phyloP scores from a whole-genome alignment of 1,284 basidiomycete genomes.

The Veloboletus limbatus region DNA sequence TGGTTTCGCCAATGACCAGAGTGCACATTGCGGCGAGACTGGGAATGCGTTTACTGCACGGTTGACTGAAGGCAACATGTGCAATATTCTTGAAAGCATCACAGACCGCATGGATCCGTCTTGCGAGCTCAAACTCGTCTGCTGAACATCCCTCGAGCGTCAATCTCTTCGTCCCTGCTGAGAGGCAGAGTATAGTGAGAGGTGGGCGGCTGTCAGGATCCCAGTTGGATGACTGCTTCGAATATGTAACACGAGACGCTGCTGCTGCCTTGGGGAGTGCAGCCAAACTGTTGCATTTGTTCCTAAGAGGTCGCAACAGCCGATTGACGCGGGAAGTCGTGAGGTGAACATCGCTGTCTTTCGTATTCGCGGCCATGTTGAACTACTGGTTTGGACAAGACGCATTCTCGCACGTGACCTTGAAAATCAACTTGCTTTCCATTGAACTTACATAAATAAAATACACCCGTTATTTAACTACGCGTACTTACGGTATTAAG shows the following conservation, averaged over 20 bases:
- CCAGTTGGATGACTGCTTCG: slow-evolving; percentile 21
- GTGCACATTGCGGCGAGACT: slow-evolving; percentile 50
- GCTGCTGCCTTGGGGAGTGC: slow-evolving; percentile 22
- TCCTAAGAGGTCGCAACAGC: slow-evolving; percentile 52
- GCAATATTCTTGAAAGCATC: slow-evolving; percentile 53
- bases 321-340: slow-evolving; percentile 49
- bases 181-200: slow-evolving; percentile 40
- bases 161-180: slow-evolving; percentile 36
- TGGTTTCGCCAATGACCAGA: slow-evolving; percentile 44
- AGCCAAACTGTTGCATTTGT: slow-evolving; percentile 44
- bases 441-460: not conserved
- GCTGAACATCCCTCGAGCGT: slow-evolving; percentile 37
- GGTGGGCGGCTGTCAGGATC: slow-evolving; percentile 32
- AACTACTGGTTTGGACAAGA: not conserved
- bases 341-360: slow-evolving; percentile 28
- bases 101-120: slow-evolving; percentile 48
- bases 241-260: slow-evolving; percentile 14
- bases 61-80: slow-evolving; percentile 28
- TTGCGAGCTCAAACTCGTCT: slow-evolving; percentile 43
- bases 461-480: slow-evolving; percentile 5
- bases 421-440: not conserved
- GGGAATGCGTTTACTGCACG: slow-evolving; percentile 25
- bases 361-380: slow-evolving; percentile 4
- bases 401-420: slow-evolving; percentile 21
- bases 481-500: not conserved